Evolutionary conservation across 2,329 filamentous ascomycete genomes (phyloP), one percentile per base, ranked within the genome.

Genomic region (Aspergillus sp.): DNA sequence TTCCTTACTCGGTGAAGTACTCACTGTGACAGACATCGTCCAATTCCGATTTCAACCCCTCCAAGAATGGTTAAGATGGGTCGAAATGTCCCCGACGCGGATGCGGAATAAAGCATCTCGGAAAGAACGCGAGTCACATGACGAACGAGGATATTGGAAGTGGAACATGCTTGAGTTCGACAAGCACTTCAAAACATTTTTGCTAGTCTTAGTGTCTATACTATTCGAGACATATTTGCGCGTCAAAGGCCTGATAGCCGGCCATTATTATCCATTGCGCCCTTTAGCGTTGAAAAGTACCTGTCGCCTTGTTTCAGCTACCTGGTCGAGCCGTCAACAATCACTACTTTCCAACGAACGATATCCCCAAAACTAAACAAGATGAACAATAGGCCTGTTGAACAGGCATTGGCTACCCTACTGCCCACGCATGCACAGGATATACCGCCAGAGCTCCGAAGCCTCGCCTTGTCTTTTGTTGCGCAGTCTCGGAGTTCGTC

Each of bases 401-500:
- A 93, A 67, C 87, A 89, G 68, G 86, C 87, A 0, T 80, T 96
- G 34, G 80, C 85, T n/a, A 88, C 85, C 33, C 77, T 95, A 22
- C 82, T 96, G 57, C 91, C 91, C 1, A 89, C 88, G 0, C 83
- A 89, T 68, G 86, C 86, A 61, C 83, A 84, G 30, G 79, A 84
- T 47, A 77, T 93, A 0, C 90, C 90, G 0, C 79, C 82, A 11
- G 81, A 86, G n/a, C 84, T 96, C 5, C 74, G 90, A 57, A 85
- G 89, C 57, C 82, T 93, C 9, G 86, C 91, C 1, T 80, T 82
- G 51, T 91, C 88, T 8, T 79, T 96, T 6, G 83, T 96, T 45
- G 87, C 90, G 2, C 91, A 95, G 73, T 96, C 91, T 12, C 86
- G 90, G 34, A 86, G 87, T 69, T 87, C 86, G 67, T 91, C 90